A percentile compares a stretch with the other conserved stretches of the same genome.
Evolutionary conservation across 2,329 filamentous ascomycete genomes (phyloP).

Genomic region (Magnaporthiopsis incrustans): DNA sequence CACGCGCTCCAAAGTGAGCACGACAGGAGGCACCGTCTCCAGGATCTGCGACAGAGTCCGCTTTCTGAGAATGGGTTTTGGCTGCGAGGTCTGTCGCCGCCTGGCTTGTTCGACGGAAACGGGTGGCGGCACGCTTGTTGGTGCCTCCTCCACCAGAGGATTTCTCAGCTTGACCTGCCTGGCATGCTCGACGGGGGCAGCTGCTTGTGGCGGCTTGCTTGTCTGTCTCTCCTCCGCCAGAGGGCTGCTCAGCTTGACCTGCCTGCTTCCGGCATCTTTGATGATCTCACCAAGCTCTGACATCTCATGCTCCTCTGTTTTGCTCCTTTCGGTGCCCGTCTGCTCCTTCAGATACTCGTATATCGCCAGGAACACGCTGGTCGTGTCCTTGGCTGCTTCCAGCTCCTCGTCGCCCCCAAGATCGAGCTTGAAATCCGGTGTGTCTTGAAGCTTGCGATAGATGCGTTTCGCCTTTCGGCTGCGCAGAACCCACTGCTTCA

Average conservation of each 20-base stretch:
- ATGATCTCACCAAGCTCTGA: background rate
- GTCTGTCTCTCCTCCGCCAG: background rate
- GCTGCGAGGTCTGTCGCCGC: background rate
- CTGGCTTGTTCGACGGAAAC: background rate
- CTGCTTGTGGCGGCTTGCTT: background rate
- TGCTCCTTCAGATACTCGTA: constrained; percentile 4
- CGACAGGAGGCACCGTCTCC: background rate
- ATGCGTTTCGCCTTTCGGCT: background rate
- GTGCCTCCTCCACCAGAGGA: background rate
- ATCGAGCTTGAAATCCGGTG: background rate
- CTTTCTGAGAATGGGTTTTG: constrained; percentile 3
- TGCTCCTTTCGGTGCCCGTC: background rate
- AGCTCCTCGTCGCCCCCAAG: background rate
- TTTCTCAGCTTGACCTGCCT: background rate
- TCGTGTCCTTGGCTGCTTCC: background rate
- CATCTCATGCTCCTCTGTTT: background rate
- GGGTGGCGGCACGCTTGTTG: background rate
- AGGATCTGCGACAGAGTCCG: background rate
- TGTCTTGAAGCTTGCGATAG: background rate
- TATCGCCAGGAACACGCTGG: constrained; percentile 3
- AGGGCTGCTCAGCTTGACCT: constrained; percentile 5
- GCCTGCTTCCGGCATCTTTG: background rate
- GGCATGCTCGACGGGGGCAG: background rate
- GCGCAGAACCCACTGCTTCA: constrained; percentile 5
- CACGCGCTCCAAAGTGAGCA: background rate